phyloP scores from a whole-genome alignment of 1,284 basidiomycete genomes.

The Macrocystidia cucumis region DNA sequence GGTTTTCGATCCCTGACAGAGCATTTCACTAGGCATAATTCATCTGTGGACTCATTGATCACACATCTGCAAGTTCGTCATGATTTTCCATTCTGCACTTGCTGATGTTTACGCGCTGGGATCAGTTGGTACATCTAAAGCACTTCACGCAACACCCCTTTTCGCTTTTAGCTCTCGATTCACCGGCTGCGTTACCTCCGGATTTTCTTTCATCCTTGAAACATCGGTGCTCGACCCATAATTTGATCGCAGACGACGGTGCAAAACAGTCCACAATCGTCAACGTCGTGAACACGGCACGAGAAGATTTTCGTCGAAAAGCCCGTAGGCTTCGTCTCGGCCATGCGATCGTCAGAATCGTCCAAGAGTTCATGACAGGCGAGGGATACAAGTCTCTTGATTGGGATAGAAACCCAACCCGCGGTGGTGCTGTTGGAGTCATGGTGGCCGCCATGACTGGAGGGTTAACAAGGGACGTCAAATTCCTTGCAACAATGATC shows the following conservation, averaged over 20 bases:
- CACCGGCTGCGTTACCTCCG: constrained; percentile 19
- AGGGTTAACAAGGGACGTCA: constrained; percentile 30
- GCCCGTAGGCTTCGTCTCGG: constrained; percentile 34
- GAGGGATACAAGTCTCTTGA: constrained; percentile 31
- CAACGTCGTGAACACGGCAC: constrained; percentile 27
- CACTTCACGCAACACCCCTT: constrained; percentile 57
- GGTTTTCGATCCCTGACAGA: constrained; percentile 46
- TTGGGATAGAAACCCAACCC: constrained; percentile 12
- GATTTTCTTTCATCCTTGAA: no score
- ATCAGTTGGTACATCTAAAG: constrained; percentile 57
- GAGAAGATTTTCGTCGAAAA: constrained; percentile 23
- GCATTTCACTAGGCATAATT: constrained; percentile 42
- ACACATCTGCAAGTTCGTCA: constrained; percentile 52
- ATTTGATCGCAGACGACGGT: no score
- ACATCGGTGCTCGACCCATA: constrained; percentile 34
- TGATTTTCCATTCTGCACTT: constrained; percentile 2
- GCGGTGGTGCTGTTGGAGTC: constrained; percentile 14
- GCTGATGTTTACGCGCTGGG: neutral
- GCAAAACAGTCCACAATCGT: constrained; percentile 17
- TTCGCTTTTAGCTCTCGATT: constrained; percentile 32
- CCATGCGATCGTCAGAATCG: constrained; percentile 33
- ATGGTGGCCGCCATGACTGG: constrained; percentile 30
- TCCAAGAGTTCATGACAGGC: constrained; percentile 33
- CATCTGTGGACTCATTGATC: constrained; percentile 46
- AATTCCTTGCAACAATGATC: constrained; percentile 33